Evolutionary conservation across 345 rosid genomes (phyloP), one percentile per base, ranked within the genome.

Genomic region (Eucalyptus globulus): DNA sequence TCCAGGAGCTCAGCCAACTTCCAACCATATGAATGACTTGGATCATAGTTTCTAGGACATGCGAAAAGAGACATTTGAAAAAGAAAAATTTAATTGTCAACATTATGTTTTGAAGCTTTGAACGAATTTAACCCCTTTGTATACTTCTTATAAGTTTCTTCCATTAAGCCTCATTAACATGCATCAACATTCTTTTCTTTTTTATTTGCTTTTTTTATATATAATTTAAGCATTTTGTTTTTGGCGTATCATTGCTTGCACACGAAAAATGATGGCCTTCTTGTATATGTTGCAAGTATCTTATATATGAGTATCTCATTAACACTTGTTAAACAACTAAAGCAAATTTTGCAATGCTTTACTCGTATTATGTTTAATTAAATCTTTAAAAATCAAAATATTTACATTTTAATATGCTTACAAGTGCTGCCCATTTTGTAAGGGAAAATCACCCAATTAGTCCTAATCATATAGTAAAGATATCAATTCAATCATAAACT

Each of bases 391-490:
- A 34, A 72, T 72, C 27, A 10, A 72, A 17, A 37, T 37, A 72
- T 69, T 17, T 69, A 10, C 17, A 31, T 3, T 9, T 34, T 67
- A 67, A 67, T 67, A 31, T 67, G 80, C 80, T 67, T 67, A 31
- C 40, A 31, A 31, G 22, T 67, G 69, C 31, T 31, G 58, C 19
- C 22, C 17, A 7, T 67, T 31, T 67, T 67, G 22, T 31, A 13
- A 8, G 19, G 72, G 17, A 27, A 60, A 26, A 60, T 26, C n/a
- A 60, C 15, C 16, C 72, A 6, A 29, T 62, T 27, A 62, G 17
- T 62, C 8, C 0, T 29, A 62, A 62, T 11, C 19, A 0, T 27
- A 62, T 27, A 4, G 17, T 13, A 29, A 4, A 14, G 3, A 62
- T 29, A n/a, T 13, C 21, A 7, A 65, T 13, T n/a, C 40, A 65